Base-by-base conservation (phyloP, 176 grass and related monocot genomes). In the Bonia amplexicaulis region DNA sequence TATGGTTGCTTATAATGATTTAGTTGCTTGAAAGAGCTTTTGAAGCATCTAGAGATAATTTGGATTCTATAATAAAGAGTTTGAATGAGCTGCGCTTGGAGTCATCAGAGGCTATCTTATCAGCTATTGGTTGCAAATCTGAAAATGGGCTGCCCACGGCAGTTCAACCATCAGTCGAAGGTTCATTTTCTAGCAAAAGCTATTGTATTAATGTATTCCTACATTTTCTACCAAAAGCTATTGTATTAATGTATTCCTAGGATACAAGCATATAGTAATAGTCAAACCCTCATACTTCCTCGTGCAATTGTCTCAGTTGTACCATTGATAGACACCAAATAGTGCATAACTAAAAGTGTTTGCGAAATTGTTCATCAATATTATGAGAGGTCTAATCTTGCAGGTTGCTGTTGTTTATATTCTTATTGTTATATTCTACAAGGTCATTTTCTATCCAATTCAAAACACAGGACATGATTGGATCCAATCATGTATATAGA, bases 11-110 rank as follows among this genome's bases (percentile, higher is more conserved):
- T 7, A 55, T 55, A 85, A 87, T 75, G 51, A 69, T 85, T 94
- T 87, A 97, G 95, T 17, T 93, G 79, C 86, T 97, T 85, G 89
- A 97, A 84, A 85, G 75, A 51, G 78, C 92, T 74, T 62, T 97
- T 46, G 87, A 97, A 80, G 90, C 87, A 59, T 91, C 89, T 64
- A 89, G 92, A 82, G 90, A 93, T 76, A 86, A 97, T 84, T 73
- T 97, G 65, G 95, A 97, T 84, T 84, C 84, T 93, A 31, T 76
- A 47, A 47, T 47, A 47, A 47, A 46, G 45, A 47, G 11, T 47
- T 47, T 47, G 45, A 47, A 47, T 47, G 45, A 47, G 8, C 45
- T 47, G 0, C 45, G 68, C 29, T 77, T 94, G 12, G 90, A 87
- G 55, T 91, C 92, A 60, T 57, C 80, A 31, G 82, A 85, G 54